phyloP scores from a whole-genome alignment of 495 filamentous ascomycete species.

The Xylaria palmicola region DNA sequence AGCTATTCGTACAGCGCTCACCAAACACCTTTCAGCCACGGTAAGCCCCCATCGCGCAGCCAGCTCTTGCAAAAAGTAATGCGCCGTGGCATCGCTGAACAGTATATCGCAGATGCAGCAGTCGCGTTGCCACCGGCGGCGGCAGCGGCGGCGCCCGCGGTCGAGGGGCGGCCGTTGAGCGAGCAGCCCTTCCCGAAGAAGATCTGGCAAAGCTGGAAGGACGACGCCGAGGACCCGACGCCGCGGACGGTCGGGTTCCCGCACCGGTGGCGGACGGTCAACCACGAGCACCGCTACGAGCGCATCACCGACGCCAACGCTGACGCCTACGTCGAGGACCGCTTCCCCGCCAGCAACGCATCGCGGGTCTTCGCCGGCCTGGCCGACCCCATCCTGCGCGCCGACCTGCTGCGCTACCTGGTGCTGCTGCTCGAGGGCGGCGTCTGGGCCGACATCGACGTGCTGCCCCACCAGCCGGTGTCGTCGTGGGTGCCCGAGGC shows the following conservation, averaged over 20 bases:
- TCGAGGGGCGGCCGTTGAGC: neutral
- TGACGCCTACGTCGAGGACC: slow-evolving; percentile 32
- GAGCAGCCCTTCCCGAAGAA: slow-evolving; percentile 13
- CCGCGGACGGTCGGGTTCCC: slow-evolving; percentile 13
- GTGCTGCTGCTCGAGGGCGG: slow-evolving; percentile 50
- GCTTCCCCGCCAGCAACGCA: slow-evolving; percentile 28
- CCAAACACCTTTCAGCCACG: neutral
- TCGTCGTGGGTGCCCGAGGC: slow-evolving; percentile 38
- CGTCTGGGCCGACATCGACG: slow-evolving; percentile 52
- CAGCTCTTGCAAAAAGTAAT: neutral
- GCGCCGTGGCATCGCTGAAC: neutral
- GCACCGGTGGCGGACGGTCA: slow-evolving; percentile 27
- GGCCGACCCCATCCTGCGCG: slow-evolving; percentile 25
- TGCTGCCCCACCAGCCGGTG: slow-evolving; percentile 35
- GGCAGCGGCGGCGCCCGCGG: too few species aligned
- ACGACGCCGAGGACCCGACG: slow-evolving; percentile 17
- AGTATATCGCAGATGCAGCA: neutral
- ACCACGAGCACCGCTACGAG: slow-evolving; percentile 37
- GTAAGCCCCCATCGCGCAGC: neutral
- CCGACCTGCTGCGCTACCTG: slow-evolving; percentile 52
- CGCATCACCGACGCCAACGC: slow-evolving; percentile 35
- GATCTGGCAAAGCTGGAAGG: slow-evolving; percentile 23
- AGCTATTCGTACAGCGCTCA: neutral
- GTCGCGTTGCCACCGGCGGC: neutral
- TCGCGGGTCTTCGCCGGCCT: slow-evolving; percentile 29